Conservation (phyloP, 2,329 filamentous ascomycete species). For the Trichophyton schoenleinii region DNA sequence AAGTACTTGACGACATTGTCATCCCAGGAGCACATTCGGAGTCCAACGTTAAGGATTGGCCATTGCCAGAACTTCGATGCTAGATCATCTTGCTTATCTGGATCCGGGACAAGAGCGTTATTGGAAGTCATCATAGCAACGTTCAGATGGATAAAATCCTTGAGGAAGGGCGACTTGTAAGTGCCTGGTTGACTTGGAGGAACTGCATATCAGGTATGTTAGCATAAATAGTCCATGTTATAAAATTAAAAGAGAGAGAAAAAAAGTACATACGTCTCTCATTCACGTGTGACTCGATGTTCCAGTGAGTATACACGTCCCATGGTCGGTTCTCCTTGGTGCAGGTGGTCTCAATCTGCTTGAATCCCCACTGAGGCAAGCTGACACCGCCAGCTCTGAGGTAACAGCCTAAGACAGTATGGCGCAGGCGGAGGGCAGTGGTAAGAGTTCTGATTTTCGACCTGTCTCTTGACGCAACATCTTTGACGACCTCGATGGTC, state of each 20-base stretch:
- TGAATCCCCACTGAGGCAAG: conserved; percentile 97
- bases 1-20: conserved; percentile 96
- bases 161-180: conserved; percentile 93
- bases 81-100: conserved; percentile 96
- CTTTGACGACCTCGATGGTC: conserved; percentile 80
- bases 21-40: conserved; percentile 98
- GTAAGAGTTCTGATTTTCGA: conserved; percentile 82
- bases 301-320: conserved; percentile 97
- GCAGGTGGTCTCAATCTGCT: conserved; percentile 96
- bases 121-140: conserved; percentile 99
- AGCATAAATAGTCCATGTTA: background rate
- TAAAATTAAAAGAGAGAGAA: background rate
- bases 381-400: conserved; percentile 91
- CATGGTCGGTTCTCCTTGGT: conserved; percentile 83
- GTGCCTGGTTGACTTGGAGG: conserved; percentile 77
- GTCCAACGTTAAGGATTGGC: conserved; percentile 86
- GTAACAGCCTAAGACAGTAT: conserved; percentile 76
- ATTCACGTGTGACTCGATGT: conserved; percentile 89
- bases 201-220: conserved; percentile 40
- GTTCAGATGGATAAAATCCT: conserved; percentile 95
- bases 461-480: conserved; percentile 75
- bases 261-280: conserved; percentile 60
- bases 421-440: conserved; percentile 78
- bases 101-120: conserved; percentile 92
- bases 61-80: conserved; percentile 98